Percentiles rank a stretch among this genome's conserved stretches.
phyloP scores from a whole-genome alignment of 176 grass and related monocot species.

The Urochloa ruziziensis region DNA sequence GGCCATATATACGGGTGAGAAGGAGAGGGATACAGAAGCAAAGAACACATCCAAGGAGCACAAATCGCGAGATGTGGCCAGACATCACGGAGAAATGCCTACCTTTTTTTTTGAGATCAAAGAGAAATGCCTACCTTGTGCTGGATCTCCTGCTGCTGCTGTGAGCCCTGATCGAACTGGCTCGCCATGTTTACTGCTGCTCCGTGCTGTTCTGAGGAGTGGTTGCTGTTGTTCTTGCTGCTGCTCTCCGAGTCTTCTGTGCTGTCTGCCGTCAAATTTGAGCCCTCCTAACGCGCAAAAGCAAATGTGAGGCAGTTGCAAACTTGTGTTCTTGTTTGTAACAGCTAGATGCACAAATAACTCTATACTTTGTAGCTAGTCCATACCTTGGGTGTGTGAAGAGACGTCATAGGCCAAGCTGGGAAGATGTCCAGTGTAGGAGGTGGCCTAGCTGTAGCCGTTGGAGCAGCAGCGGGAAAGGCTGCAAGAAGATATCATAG shows the following conservation, averaged over 20 bases:
- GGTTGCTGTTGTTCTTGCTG: slow-evolving; percentile 48
- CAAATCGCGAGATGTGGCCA: not conserved
- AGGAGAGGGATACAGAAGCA: slow-evolving; percentile 3
- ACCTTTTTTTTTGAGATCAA: slow-evolving; percentile 42
- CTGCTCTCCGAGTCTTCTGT: slow-evolving; percentile 52
- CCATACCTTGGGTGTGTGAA: slow-evolving; percentile 74
- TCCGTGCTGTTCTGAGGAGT: slow-evolving; percentile 38
- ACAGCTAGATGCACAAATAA: not conserved
- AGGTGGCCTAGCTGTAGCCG: slow-evolving; percentile 48
- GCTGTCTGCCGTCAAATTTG: slow-evolving; percentile 46
- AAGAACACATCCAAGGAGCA: slow-evolving; percentile 18
- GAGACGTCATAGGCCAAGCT: slow-evolving; percentile 73
- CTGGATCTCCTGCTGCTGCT: slow-evolving; percentile 23
- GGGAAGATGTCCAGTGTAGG: slow-evolving; percentile 94
- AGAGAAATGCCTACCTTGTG: slow-evolving; percentile 30
- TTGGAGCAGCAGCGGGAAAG: slow-evolving; percentile 45
- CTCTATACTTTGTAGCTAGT: not conserved
- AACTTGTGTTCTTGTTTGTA: not conserved
- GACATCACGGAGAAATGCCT: not conserved
- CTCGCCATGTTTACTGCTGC: slow-evolving; percentile 13
- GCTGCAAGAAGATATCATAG: slow-evolving; percentile 66
- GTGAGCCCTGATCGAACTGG: slow-evolving; percentile 33
- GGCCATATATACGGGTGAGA: no score
- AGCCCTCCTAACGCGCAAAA: slow-evolving; percentile 27
- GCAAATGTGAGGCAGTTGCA: slow-evolving; percentile 11